These are phyloP conservation scores for Phoenix roebelenii DNA, from an alignment of 176 grass and related monocot species.

Conservation along the genomic window DNA sequence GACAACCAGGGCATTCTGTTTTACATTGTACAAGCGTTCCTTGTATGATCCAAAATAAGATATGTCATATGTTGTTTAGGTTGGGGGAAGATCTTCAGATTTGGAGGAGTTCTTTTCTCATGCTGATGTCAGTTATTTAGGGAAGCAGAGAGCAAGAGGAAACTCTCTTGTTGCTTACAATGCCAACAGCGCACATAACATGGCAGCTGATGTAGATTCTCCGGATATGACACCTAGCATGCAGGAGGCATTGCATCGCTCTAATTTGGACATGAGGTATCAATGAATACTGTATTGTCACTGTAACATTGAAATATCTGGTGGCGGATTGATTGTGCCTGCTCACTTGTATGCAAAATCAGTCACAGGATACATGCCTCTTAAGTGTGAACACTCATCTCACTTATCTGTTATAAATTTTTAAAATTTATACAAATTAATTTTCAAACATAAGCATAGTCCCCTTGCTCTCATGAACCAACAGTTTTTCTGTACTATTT, in stretches of 20 bases:
- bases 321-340: not conserved
- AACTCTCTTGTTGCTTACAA: slow-evolving; percentile 28
- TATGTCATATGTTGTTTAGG: slow-evolving; percentile 27
- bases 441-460: not conserved
- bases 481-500: slow-evolving; percentile 3
- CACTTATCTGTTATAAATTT: no score
- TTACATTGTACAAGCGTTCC: not conserved
- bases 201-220: slow-evolving; percentile 41
- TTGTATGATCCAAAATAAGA: not conserved
- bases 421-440: no score
- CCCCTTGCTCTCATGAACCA: not conserved
- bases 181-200: slow-evolving; percentile 25
- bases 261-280: slow-evolving; percentile 92
- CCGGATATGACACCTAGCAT: slow-evolving; percentile 87
- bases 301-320: no score
- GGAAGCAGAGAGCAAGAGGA: slow-evolving; percentile 33
- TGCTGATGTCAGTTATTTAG: slow-evolving; percentile 35
- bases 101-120: slow-evolving; percentile 52
- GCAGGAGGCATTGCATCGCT: slow-evolving; percentile 87
- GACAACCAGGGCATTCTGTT: no score
- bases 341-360: not conserved
- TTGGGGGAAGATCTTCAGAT: slow-evolving; percentile 38
- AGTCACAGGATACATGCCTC: not conserved
- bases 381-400: no score
- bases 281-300: no score